These are phyloP conservation scores for Sporothrix phasma DNA, from an alignment of 2,329 filamentous ascomycete species.

Conservation along the genomic window DNA sequence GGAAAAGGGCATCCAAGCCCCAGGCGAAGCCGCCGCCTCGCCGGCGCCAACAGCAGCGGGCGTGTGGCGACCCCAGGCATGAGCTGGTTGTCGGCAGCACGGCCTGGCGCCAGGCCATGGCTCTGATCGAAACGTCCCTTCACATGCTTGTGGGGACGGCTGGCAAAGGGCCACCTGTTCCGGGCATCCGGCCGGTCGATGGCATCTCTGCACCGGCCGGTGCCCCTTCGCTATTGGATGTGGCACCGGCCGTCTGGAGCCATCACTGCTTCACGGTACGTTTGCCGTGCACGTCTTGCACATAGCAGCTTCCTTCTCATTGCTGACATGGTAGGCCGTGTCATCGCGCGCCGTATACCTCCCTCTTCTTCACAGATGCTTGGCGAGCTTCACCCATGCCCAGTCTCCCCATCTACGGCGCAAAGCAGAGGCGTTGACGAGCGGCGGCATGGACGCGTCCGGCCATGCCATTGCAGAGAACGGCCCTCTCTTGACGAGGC, in stretches of 20 bases:
- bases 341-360: slow-evolving; percentile 6
- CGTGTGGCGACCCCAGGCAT: no score
- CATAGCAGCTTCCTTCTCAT: no score
- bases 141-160: not conserved
- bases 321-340: not conserved
- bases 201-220: not conserved
- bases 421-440: slow-evolving; percentile 8
- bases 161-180: slow-evolving; percentile 1
- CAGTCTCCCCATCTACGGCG: slow-evolving; percentile 15
- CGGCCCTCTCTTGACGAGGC: not conserved
- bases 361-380: slow-evolving; percentile 11
- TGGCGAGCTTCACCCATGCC: slow-evolving; percentile 14
- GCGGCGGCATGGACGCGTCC: not conserved
- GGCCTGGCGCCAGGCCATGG: not conserved
- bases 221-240: slow-evolving; percentile 11
- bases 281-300: not conserved
- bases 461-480: not conserved
- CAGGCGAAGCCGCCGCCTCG: not conserved
- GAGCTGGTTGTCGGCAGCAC: not conserved
- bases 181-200: slow-evolving; percentile 6
- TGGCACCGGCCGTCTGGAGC: slow-evolving; percentile 21
- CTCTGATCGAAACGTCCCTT: slow-evolving; percentile 9
- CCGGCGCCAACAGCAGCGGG: not conserved
- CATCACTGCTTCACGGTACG: slow-evolving; percentile 16
- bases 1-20: not conserved